These are phyloP conservation scores for Akanthomyces dipterigenus DNA, from an alignment of 2,329 filamentous ascomycete species.

Conservation along the genomic window DNA sequence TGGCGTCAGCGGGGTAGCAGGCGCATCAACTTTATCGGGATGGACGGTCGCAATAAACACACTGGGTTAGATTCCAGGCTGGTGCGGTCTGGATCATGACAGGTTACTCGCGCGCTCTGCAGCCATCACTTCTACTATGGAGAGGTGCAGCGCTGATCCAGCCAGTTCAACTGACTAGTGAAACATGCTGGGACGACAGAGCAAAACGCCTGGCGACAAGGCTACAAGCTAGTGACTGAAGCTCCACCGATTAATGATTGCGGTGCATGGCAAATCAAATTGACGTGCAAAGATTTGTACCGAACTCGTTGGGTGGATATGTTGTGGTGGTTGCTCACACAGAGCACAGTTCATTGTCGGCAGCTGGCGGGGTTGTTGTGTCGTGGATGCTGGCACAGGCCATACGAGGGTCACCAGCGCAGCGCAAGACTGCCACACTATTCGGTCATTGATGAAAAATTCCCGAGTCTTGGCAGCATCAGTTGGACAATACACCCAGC, in stretches of 20 bases:
- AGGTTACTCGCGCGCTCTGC: not conserved
- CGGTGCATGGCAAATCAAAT: not conserved
- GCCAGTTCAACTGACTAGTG: not conserved
- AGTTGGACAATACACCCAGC: not conserved
- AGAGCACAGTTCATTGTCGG: not conserved
- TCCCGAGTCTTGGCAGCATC: constrained; percentile 5
- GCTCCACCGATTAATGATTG: not conserved
- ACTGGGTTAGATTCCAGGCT: not conserved
- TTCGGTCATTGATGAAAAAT: not conserved
- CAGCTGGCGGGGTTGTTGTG: not conserved
- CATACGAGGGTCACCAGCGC: not conserved
- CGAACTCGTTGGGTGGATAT: not conserved
- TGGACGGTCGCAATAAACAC: not conserved
- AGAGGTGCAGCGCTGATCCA: constrained; percentile 6
- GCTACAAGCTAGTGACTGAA: not conserved
- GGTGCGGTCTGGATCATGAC: constrained; percentile 3
- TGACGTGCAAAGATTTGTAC: not conserved
- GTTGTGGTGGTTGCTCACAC: not conserved
- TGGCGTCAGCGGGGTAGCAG: not conserved
- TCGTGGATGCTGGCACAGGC: not conserved
- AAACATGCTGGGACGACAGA: not conserved
- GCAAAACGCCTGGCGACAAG: not conserved
- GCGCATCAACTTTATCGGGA: constrained; percentile 9
- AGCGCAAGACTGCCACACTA: not conserved
- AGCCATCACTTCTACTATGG: not conserved